phyloP scores from a whole-genome alignment of 495 filamentous ascomycete species.

The Jackrogersella minutella region DNA sequence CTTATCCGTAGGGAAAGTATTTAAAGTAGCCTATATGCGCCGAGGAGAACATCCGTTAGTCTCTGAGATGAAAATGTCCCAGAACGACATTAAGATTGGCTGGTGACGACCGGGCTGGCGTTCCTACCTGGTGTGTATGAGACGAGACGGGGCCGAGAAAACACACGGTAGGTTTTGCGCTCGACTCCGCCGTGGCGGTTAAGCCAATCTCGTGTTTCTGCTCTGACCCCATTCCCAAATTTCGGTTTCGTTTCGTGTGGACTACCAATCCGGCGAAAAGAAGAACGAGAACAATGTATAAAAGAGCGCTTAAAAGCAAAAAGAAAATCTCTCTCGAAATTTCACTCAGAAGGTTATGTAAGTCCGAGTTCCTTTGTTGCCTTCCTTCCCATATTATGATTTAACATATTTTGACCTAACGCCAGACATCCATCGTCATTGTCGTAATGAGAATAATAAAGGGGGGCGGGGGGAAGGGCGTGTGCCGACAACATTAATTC shows the following conservation, averaged over 20 bases:
- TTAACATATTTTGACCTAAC: no score
- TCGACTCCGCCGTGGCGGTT: background rate
- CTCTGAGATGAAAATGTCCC: background rate
- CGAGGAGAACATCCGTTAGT: slow-evolving; percentile 1
- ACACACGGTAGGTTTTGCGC: slow-evolving; percentile 61
- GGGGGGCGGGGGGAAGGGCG: slow-evolving; percentile 4
- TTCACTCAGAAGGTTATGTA: background rate
- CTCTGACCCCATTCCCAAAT: slow-evolving; percentile 25
- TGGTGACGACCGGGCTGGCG: background rate
- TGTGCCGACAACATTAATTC: background rate
- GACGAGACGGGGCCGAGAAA: slow-evolving; percentile 86
- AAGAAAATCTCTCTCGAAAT: background rate
- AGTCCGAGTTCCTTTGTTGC: background rate
- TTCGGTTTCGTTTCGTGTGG: background rate
- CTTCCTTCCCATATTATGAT: no score
- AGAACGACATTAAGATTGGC: background rate
- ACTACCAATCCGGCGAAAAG: background rate
- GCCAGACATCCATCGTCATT: background rate
- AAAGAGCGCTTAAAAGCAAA: background rate
- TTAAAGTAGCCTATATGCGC: slow-evolving; percentile 67
- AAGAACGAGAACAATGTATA: background rate
- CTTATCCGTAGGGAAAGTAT: slow-evolving; percentile 63
- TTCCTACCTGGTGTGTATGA: slow-evolving; percentile 90
- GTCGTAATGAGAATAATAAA: background rate
- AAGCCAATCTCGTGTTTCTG: background rate